These are phyloP conservation scores for Papiliotrema nemorosa DNA, from an alignment of 1,284 basidiomycete species.

Conservation along the genomic window DNA sequence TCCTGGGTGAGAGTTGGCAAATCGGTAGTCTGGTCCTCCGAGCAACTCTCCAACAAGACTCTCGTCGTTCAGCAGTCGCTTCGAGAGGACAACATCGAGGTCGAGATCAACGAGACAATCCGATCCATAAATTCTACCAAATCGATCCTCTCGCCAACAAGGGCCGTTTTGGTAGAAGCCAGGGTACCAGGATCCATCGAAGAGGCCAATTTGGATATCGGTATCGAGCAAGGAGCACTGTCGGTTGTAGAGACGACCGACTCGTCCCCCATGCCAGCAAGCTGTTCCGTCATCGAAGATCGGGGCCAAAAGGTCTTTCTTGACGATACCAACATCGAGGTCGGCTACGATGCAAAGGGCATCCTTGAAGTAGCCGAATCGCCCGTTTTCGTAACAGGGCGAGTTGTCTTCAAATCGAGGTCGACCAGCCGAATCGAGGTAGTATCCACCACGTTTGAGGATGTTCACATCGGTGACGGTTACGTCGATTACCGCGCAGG, in stretches of 20 bases:
- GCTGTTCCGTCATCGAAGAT: slow-evolving; percentile 6
- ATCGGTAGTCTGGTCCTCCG: background rate
- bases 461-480: background rate
- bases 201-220: slow-evolving; percentile 1
- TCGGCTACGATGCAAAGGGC: background rate
- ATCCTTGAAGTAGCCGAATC: background rate
- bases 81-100: background rate
- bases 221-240: background rate
- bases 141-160: slow-evolving; percentile 10
- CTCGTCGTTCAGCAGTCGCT: background rate
- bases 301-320: background rate
- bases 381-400: slow-evolving; percentile 6
- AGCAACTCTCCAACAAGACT: background rate
- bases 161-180: background rate
- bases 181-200: no score
- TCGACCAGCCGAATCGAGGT: background rate
- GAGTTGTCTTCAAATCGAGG: background rate
- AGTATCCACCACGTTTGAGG: background rate
- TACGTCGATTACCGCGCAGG: slow-evolving; percentile 6
- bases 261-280: slow-evolving; percentile 12
- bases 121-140: no score
- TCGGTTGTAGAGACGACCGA: slow-evolving; percentile 5
- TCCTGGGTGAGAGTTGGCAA: background rate
- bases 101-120: no score
- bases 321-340: background rate